Base-by-base conservation (phyloP, 306 rosid genomes). In the Pterocarpus santalinus region DNA sequence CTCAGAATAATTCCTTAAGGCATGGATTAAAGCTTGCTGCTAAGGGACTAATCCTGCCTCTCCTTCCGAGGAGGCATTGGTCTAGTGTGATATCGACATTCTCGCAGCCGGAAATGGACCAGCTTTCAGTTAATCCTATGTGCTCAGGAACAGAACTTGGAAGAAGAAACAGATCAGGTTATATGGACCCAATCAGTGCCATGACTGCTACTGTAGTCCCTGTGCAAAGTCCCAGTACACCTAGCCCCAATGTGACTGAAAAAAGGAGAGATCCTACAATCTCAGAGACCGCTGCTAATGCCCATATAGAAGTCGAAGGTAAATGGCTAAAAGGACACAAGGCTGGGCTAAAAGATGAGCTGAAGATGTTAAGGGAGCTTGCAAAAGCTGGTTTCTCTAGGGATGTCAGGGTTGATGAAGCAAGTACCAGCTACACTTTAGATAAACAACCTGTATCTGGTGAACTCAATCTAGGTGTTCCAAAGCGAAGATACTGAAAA, bases 181-280 rank as follows among this genome's bases (percentile, higher is more conserved):
- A 79, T 8, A 65, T 78, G 72, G 85, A 72, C 69, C 86, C 92
- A 14, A 52, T 88, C 28, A 77, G 84, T 4, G 82, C 91, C 70
- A 84, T 86, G 95, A 80, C 85, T 3, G 89, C 95, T 1, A 88
- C 87, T 3, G 86, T 91, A n/a, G 94, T 89, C 80, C 93, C 96
- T 2, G 84, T 88, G 80, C 87, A 86, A 30, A 83, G 89, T 75
- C 90, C 94, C 7, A 83, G 81, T 4, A 76, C 89, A 30, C 90
- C 88, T 5, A 69, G 82, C 61, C 88, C 51, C 44, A 62, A 43
- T 73, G 77, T 73, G 61, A 36, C 38, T 17, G 86, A 85, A 79
- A 22, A 22, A 22, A 60, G 58, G 47, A 60, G 57, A 63, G 60
- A 67, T 66, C 74, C 80, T 60, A 43, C 70, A 43, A 78, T 32